phyloP scores from a whole-genome alignment of 768 basidiomycete species.

The Inosperma sp. region DNA sequence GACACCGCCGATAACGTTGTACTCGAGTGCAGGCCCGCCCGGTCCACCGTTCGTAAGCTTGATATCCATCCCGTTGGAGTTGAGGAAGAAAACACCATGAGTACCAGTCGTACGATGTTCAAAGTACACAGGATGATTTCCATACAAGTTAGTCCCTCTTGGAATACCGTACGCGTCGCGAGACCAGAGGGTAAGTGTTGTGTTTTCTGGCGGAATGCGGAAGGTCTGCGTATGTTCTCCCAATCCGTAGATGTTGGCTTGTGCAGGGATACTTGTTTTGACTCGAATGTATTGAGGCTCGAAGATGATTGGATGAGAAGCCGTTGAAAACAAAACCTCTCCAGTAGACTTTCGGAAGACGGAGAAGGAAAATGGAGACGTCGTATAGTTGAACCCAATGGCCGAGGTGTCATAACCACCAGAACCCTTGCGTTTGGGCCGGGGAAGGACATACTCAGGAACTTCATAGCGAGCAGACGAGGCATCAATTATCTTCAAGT shows the following conservation, averaged over 20 bases:
- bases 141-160: constrained; percentile 59
- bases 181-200: constrained; percentile 55
- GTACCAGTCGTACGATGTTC: constrained; percentile 64
- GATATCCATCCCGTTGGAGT: constrained; percentile 75
- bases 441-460: constrained; percentile 56
- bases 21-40: constrained; percentile 50
- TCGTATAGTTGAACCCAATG: constrained; percentile 58
- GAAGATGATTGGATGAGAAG: constrained; percentile 60
- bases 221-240: constrained; percentile 71
- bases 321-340: constrained; percentile 61
- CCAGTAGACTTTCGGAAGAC: constrained; percentile 44
- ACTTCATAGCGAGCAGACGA: constrained; percentile 54
- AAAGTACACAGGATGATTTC: constrained; percentile 69
- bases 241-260: constrained; percentile 72
- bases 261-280: constrained; percentile 53
- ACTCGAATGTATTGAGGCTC: constrained; percentile 75
- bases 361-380: constrained; percentile 58
- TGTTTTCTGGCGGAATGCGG: constrained; percentile 47
- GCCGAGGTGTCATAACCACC: constrained; percentile 31
- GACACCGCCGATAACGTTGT: constrained; percentile 73
- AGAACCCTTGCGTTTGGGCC: constrained; percentile 35
- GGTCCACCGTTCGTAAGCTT: constrained; percentile 47
- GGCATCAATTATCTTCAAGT: constrained; percentile 58
- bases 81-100: constrained; percentile 66
- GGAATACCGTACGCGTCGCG: constrained; percentile 62